A percentile compares a stretch with the other conserved stretches of the same genome.
phyloP scores from a whole-genome alignment of 805 yeast genomes.

The Starmerella bacillaris region DNA sequence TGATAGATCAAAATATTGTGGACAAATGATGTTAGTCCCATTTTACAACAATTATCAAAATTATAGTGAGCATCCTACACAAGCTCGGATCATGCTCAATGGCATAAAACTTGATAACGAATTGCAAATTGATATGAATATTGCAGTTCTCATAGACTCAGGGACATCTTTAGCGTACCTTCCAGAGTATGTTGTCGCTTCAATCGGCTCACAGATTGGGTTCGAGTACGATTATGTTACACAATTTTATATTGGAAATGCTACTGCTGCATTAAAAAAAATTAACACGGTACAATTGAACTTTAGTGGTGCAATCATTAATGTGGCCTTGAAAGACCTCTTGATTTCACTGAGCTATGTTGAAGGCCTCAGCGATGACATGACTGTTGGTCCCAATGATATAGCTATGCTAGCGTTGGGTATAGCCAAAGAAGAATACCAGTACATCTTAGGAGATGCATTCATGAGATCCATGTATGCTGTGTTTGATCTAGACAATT shows the following conservation, averaged over 20 bases:
- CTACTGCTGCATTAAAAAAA: conserved; percentile 16
- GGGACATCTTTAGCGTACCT: conserved; percentile 38
- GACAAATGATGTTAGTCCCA: conserved; percentile 24
- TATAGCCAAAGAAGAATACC: conserved; percentile 19
- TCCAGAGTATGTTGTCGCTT: conserved; percentile 24
- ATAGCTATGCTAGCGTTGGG: conserved; percentile 16
- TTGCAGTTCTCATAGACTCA: conserved; percentile 35
- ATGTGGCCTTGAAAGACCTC: conserved; percentile 14
- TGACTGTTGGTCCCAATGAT: conserved; percentile 24
- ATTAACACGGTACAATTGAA: conserved; percentile 25
- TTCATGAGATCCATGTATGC: conserved; percentile 50
- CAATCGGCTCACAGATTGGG: conserved; percentile 22
- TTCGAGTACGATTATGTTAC: conserved; percentile 25
- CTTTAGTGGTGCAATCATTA: conserved; percentile 17
- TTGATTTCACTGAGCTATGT: conserved; percentile 8
- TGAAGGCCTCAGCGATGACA: conserved; percentile 7
- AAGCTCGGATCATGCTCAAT: conserved; percentile 14
- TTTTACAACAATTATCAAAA: conserved; percentile 16
- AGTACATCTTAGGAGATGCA: conserved; percentile 43
- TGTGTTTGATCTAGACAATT: conserved; percentile 49
- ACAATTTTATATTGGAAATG: conserved; percentile 22
- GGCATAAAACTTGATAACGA: conserved; percentile 2
- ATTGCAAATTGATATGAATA: conserved; percentile 18
- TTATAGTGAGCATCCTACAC: conserved; percentile 12
- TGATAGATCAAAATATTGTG: conserved; percentile 28